Percentiles rank a stretch among this genome's conserved stretches.
Conservation (phyloP, 2,329 filamentous ascomycete species). For the Diaporthe eres region DNA sequence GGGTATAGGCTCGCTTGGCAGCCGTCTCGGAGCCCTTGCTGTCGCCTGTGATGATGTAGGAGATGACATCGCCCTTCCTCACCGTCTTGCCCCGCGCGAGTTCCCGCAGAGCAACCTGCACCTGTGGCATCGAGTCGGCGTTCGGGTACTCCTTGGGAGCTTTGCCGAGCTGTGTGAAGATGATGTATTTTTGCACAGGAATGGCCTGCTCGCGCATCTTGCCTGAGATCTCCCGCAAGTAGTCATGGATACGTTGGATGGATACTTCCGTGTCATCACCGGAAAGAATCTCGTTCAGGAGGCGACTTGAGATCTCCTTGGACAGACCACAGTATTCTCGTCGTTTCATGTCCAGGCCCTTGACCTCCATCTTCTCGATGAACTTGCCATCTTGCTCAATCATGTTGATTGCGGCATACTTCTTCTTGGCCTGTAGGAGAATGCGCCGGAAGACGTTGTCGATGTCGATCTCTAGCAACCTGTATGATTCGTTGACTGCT, state of each 20-base stretch:
- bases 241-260: conserved; percentile 91
- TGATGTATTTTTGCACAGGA: conserved; percentile 90
- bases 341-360: conserved; percentile 97
- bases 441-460: conserved; percentile 97
- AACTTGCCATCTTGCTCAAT: conserved; percentile 91
- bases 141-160: conserved; percentile 94
- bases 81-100: conserved; percentile 88
- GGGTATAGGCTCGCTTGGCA: conserved; percentile 90
- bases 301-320: conserved; percentile 91
- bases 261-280: conserved; percentile 92
- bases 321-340: conserved; percentile 96
- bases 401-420: conserved; percentile 97
- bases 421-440: conserved; percentile 97
- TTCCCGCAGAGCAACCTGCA: conserved; percentile 93
- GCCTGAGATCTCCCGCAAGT: conserved; percentile 84
- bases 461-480: conserved; percentile 95
- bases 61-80: conserved; percentile 95
- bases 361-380: conserved; percentile 95
- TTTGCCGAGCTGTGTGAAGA: conserved; percentile 98
- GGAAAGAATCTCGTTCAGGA: conserved; percentile 95
- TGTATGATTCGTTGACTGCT: conserved; percentile 94
- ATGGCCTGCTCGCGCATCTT: conserved; percentile 88
- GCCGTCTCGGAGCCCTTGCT: conserved; percentile 75
- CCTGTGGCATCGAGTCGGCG: conserved; percentile 94
- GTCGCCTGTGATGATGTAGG: conserved; percentile 91